phyloP scores from a whole-genome alignment of 306 rosid genomes.

The Erythrophleum fordii region DNA sequence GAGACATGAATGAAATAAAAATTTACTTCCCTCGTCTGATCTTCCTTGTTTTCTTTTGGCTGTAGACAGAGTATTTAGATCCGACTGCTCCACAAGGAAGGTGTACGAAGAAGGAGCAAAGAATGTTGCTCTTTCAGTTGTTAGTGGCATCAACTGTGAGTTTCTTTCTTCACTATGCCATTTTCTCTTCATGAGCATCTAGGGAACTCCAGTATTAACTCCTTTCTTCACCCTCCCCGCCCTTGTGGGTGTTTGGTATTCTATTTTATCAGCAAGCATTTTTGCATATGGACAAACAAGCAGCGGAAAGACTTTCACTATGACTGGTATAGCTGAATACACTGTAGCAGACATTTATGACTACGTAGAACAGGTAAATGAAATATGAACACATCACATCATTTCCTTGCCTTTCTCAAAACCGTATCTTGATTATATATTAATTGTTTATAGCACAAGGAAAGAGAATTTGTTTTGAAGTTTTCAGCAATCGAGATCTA shows the following conservation, averaged over 20 bases:
- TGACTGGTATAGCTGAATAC: slow-evolving; percentile 81
- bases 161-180: slow-evolving; percentile 18
- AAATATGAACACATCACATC: slow-evolving; percentile 22
- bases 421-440: slow-evolving; percentile 35
- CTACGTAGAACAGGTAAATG: slow-evolving; percentile 66
- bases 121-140: slow-evolving; percentile 89
- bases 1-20: slow-evolving; percentile 18
- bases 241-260: slow-evolving; percentile 35
- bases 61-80: slow-evolving; percentile 80
- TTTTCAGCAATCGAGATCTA: slow-evolving; percentile 94
- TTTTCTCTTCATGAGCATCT: slow-evolving; percentile 33
- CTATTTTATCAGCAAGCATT: slow-evolving; percentile 71
- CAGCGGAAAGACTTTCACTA: slow-evolving; percentile 94
- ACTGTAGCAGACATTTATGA: slow-evolving; percentile 74
- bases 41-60: slow-evolving; percentile 40
- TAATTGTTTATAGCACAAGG: slow-evolving; percentile 62
- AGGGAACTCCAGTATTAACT: slow-evolving; percentile 11
- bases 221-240: background rate
- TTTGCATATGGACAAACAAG: slow-evolving; percentile 99
- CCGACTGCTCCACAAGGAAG: slow-evolving; percentile 72
- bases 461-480: slow-evolving; percentile 79
- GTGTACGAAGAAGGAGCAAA: slow-evolving; percentile 92
- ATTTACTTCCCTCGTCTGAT: slow-evolving; percentile 36
- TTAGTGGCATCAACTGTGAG: slow-evolving; percentile 90
- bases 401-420: slow-evolving; percentile 34